phyloP scores from a whole-genome alignment of 768 basidiomycete genomes.

The Serendipita sp. region DNA sequence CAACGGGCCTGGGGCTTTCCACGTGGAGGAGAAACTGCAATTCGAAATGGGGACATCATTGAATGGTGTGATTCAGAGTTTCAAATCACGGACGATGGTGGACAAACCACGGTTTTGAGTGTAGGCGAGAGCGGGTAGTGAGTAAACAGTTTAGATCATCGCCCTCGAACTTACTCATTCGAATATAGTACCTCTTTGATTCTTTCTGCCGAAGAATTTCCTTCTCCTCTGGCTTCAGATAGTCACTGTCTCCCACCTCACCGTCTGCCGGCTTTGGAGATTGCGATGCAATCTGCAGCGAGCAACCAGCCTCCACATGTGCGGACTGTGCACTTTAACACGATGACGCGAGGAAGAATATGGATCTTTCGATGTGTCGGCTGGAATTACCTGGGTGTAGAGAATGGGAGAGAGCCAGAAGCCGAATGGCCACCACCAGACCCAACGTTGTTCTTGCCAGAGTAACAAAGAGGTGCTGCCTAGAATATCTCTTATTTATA shows the following conservation, averaged over 20 bases:
- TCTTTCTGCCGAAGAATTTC: not conserved
- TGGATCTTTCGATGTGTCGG: slow-evolving; percentile 2
- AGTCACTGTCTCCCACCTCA: not conserved
- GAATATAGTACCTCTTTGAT: not conserved
- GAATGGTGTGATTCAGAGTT: not conserved
- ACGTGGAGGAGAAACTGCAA: not conserved
- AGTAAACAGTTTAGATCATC: not conserved
- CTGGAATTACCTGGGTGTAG: not conserved
- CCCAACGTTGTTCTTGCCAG: slow-evolving; percentile 1
- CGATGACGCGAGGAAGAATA: not conserved
- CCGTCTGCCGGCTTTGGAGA: not conserved
- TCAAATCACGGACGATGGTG: not conserved
- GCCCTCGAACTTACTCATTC: not conserved
- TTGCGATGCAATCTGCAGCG: not conserved
- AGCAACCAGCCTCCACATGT: not conserved
- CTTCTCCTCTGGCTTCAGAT: not conserved
- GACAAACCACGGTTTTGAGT: not conserved
- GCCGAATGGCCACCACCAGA: slow-evolving; percentile 2
- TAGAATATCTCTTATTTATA: no score
- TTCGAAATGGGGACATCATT: not conserved
- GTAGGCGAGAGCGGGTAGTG: not conserved
- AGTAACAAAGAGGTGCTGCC: no score
- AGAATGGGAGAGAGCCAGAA: not conserved
- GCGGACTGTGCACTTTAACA: not conserved
- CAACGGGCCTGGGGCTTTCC: not conserved